Evolutionary conservation across 192 early-diverging fungal species (phyloP), one percentile per base, ranked within the genome.

Genomic region (Backusella luteola): DNA sequence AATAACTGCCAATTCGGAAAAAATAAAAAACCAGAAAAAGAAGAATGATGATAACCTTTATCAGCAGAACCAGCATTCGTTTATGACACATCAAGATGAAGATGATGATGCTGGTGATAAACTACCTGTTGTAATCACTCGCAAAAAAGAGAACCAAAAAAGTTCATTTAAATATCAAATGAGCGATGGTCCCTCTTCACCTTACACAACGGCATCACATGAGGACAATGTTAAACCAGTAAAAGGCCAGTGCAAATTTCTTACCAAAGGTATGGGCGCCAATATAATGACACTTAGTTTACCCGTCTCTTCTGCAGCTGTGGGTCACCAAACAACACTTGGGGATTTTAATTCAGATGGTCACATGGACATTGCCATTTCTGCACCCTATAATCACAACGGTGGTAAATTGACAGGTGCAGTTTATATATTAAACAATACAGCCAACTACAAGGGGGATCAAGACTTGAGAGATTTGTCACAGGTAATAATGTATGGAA

Each of bases 261-360:
- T 38, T 19, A 38, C 17, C 35, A 69, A 69, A 38, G 14, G 21
- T 17, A 19, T 7, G 17, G 29, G 7, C 17, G 7, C 34, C 23
- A 35, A 35, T 19, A 17, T 66, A 42, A 56, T 86, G 2, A 85
- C 80, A n/a, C 76, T 87, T 11, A 76, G 81, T 23, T 84, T 87
- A 52, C 83, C 85, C 4, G 75, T 80, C 44, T 72, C 85, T n/a
- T 91, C 90, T 77, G 87, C 88, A 6, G 86, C 85, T 6, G 82
- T 97, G 19, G 96, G 94, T 11, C 87, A 88, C 34, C 84, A 87
- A 3, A 79, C 88, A 17, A 88, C 81, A 4, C 70, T 77, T 0
- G 96, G 94, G 15, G 91, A 95, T 73, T 97, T 95, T 78, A 79
- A 87, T 81, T 90, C 87, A 6, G 87, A 87, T 67, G 92, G 90